Conservation (phyloP, 768 basidiomycete genomes). For the Mycena rebaudengoi region DNA sequence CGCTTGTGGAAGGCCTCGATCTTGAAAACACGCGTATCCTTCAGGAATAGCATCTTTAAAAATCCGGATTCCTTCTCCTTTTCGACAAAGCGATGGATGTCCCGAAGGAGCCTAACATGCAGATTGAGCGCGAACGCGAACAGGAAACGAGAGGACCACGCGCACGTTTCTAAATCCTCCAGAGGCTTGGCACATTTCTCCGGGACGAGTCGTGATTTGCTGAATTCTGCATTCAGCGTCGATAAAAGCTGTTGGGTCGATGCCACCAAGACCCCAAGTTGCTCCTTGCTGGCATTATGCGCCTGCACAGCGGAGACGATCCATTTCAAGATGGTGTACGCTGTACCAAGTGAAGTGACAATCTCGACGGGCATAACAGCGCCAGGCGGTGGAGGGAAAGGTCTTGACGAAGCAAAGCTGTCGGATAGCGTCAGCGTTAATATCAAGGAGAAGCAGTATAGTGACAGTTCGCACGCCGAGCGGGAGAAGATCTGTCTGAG, state of each 20-base stretch:
- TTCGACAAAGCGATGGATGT: conserved; percentile 11
- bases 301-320: background rate
- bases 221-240: conserved; percentile 18
- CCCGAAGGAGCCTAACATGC: background rate
- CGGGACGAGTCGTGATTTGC: background rate
- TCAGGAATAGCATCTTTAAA: conserved; percentile 4
- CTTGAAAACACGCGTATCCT: conserved; percentile 3
- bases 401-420: background rate
- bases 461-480: too few species aligned
- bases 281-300: background rate
- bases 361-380: background rate
- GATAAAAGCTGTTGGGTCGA: conserved; percentile 7
- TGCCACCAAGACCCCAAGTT: background rate
- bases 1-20: conserved; percentile 9
- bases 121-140: background rate
- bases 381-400: background rate
- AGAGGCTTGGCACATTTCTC: background rate
- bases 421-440: background rate
- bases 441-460: too few species aligned
- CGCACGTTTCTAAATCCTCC: conserved; percentile 1
- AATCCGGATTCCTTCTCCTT: background rate
- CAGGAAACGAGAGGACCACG: background rate
- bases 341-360: background rate
- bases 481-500: too few species aligned
- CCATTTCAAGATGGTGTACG: background rate